Percentiles rank a stretch among this genome's conserved stretches.
These are phyloP conservation scores for Metschnikowia continentalis DNA, from an alignment of 805 yeast genomes.

Conservation along the genomic window DNA sequence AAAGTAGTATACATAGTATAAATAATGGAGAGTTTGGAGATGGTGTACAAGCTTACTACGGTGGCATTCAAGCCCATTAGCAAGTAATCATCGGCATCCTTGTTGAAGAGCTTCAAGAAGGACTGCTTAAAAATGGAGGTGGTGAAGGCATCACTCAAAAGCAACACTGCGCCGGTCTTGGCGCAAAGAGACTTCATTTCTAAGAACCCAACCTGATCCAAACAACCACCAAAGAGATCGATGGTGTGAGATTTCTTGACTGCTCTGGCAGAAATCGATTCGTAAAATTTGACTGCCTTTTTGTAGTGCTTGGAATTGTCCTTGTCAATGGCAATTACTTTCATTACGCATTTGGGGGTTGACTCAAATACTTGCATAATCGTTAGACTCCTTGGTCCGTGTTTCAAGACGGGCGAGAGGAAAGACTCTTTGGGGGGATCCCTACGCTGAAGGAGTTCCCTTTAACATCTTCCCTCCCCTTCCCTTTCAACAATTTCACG, in stretches of 20 bases:
- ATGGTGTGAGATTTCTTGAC: constrained; percentile 78
- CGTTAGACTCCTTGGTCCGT: no score
- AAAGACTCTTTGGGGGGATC: no score
- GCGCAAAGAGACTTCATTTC: constrained; percentile 88
- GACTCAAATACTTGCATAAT: no score
- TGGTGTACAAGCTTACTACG: no score
- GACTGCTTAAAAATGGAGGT: constrained; percentile 93
- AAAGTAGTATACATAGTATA: no score
- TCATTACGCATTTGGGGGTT: no score
- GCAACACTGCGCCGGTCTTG: constrained; percentile 84
- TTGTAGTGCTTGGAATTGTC: constrained; percentile 83
- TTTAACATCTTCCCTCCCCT: no score
- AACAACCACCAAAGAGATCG: constrained; percentile 91
- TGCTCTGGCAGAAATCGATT: constrained; percentile 58
- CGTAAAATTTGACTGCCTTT: constrained; percentile 81
- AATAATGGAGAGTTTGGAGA: no score
- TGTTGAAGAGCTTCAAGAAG: constrained; percentile 77
- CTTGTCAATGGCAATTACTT: constrained; percentile 86
- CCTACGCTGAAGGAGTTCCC: no score
- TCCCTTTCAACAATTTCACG: no score
- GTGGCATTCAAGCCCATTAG: constrained; percentile 88
- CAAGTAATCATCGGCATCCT: constrained; percentile 83
- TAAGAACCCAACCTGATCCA: constrained; percentile 91
- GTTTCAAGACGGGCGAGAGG: no score
- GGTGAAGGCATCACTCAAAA: constrained; percentile 88